Evolutionary conservation across 768 basidiomycete genomes (phyloP).

Genomic region (Tricholoma matsutake): DNA sequence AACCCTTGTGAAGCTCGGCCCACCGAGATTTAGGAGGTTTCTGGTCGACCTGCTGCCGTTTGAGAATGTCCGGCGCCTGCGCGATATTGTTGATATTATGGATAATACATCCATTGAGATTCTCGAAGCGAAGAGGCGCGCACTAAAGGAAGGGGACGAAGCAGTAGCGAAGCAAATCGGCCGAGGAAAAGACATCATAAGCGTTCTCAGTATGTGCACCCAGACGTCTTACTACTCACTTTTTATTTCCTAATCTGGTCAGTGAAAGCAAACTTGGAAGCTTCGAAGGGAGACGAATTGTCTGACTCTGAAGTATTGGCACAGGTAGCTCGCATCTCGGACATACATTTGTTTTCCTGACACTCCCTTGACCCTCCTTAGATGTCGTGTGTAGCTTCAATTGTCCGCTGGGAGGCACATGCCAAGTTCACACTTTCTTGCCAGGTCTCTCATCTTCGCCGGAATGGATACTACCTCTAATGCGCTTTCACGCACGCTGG

Average conservation of each 20-base stretch:
- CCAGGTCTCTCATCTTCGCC: conserved; percentile 28
- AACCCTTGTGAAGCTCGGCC: conserved; percentile 25
- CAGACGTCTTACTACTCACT: neutral
- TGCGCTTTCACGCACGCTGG: conserved; percentile 34
- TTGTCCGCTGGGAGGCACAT: neutral
- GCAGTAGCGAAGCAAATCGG: conserved; percentile 27
- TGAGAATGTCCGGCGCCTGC: conserved; percentile 23
- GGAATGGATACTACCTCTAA: conserved; percentile 44
- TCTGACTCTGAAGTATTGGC: conserved; percentile 32
- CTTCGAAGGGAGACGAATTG: conserved; percentile 27
- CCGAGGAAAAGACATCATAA: conserved; percentile 29
- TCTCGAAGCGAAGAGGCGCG: conserved; percentile 31
- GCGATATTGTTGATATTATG: conserved; percentile 34
- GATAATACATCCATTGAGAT: conserved; percentile 29
- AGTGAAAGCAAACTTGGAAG: conserved; percentile 35
- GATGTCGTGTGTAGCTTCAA: conserved; percentile 9
- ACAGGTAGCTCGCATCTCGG: conserved; percentile 21
- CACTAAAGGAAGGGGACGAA: conserved; percentile 25
- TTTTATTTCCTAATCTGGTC: neutral
- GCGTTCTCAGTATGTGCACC: conserved; percentile 16
- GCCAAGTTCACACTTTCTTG: neutral
- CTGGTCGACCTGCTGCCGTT: conserved; percentile 29
- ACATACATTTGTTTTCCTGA: neutral
- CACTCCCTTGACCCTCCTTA: neutral
- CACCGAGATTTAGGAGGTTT: conserved; percentile 30